Evolutionary conservation across 2,329 filamentous ascomycete genomes (phyloP).

Genomic region (Alternaria sp.): DNA sequence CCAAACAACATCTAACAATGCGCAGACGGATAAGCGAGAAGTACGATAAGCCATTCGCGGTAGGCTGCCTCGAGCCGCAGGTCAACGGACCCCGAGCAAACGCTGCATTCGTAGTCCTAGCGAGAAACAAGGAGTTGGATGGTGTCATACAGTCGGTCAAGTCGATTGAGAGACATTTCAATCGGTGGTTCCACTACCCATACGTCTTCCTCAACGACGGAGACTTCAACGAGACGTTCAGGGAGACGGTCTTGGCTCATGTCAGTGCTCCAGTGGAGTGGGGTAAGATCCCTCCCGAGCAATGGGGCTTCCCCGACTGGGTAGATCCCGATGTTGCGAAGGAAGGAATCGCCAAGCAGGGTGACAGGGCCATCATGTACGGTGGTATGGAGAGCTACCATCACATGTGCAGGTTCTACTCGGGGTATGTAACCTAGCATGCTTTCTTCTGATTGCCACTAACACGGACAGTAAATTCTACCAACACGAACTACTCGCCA

Average conservation of each 20-base stretch:
- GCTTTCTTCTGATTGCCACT: constrained; percentile 6
- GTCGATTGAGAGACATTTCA: constrained; percentile 98
- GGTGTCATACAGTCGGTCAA: constrained; percentile 97
- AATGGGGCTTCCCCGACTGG: constrained; percentile 99
- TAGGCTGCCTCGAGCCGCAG: constrained; percentile 81
- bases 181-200: constrained; percentile 97
- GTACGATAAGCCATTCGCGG: constrained; percentile 94
- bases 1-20: constrained; percentile 18
- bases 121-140: constrained; percentile 93
- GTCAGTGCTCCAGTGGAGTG: constrained; percentile 90
- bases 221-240: constrained; percentile 95
- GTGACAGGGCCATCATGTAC: constrained; percentile 98
- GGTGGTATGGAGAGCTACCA: constrained; percentile 98
- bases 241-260: constrained; percentile 84
- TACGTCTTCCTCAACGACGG: constrained; percentile 98
- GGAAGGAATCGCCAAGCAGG: constrained; percentile 95
- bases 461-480: constrained; percentile 77
- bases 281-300: constrained; percentile 85
- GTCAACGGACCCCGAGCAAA: constrained; percentile 83
- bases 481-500: constrained; percentile 90
- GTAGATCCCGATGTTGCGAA: constrained; percentile 91
- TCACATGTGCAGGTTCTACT: constrained; percentile 99
- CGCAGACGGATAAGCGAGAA: constrained; percentile 93
- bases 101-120: constrained; percentile 93
- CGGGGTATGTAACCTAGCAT: constrained; percentile 67